Base-by-base conservation (phyloP, 1,284 basidiomycete genomes). In the Ceratorhiza oryzae-sativae region DNA sequence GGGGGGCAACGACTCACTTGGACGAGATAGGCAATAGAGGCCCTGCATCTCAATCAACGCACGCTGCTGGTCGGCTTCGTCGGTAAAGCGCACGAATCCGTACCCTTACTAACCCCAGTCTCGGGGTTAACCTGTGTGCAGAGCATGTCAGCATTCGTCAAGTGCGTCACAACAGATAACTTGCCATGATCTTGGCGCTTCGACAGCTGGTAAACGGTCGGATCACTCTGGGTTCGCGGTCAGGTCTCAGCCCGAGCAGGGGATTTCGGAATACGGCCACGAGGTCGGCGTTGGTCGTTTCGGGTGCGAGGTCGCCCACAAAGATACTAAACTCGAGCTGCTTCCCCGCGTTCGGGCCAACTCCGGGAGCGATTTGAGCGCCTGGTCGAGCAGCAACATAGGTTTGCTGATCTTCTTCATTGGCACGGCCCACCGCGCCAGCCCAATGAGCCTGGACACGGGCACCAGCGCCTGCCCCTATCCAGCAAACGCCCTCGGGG, bases 141-240 rank as follows among this genome's bases (percentile, higher is more conserved):
- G 3, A 32, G 9, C 23, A 68, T 10, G 25, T 55, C 18, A 42
- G 18, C 27, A 23, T 39, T 39, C 36, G 36, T 3, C 23, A 34
- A 25, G 34, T 4, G n/a, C 42, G 42, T 41, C 39, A 55, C 20
- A 41, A 20, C 27, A 55, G 30, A 48, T 5, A 49, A 80, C 95
- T 94, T 55, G 93, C 82, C 93, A 95, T 95, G 75, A 95, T 95
- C 82, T 95, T 95, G 36, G 94, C 94, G 78, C 92, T 95, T 82
- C 93, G 94, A 80, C 93, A 94, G 78, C 92, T 94, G 51, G 88
- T 80, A 82, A 95, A 95, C 1, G 92, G 91, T 12, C 88, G 85
- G 71, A 95, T 93, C 75, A 93, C 92, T 79, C 91, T 91, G 32
- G 91, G 90, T 79, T 91, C 90, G 73, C 91, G 85, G 78, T 73